Conservation (phyloP, 306 rosid species). For the Fagus crenata region DNA sequence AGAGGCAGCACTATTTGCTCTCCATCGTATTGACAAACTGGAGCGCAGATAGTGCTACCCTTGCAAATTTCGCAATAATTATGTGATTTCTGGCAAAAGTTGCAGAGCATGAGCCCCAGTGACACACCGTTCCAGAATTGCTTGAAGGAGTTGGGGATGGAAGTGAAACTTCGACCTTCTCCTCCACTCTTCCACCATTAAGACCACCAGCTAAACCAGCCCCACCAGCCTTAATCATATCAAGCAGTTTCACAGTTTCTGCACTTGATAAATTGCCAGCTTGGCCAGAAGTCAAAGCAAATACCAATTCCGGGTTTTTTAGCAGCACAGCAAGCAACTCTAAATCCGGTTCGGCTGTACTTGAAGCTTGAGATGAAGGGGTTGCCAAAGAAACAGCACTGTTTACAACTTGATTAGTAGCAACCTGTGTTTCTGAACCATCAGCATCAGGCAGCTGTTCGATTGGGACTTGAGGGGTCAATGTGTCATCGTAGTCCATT, state of each 20-base stretch:
- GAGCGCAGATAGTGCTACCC: conserved; percentile 33
- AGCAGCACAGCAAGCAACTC: conserved; percentile 94
- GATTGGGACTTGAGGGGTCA: conserved; percentile 75
- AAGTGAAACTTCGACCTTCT: conserved; percentile 88
- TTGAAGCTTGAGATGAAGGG: conserved; percentile 42
- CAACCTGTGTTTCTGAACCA: conserved; percentile 44
- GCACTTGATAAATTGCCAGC: conserved; percentile 55
- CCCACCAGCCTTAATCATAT: conserved; percentile 84
- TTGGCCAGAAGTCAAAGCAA: conserved; percentile 91
- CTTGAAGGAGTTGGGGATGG: conserved; percentile 97
- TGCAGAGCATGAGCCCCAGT: conserved; percentile 71
- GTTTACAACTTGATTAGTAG: conserved; percentile 31
- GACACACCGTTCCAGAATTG: conserved; percentile 96
- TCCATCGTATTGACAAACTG: conserved; percentile 28
- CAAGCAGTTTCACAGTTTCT: conserved; percentile 83
- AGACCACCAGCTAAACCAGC: conserved; percentile 40
- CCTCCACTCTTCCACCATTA: conserved; percentile 48
- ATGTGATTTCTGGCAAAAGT: conserved; percentile 48
- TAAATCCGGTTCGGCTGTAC: conserved; percentile 76
- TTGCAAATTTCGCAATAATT: conserved; percentile 35
- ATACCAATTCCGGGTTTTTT: conserved; percentile 88
- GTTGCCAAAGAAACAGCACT: conserved; percentile 43
- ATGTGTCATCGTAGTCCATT: conserved; percentile 86
- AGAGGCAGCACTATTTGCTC: not conserved
- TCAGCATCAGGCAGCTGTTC: conserved; percentile 87